Percentiles rank a stretch among this genome's conserved stretches.
phyloP scores from a whole-genome alignment of 352 stramenopile species.

The Pythium dissotocum region DNA sequence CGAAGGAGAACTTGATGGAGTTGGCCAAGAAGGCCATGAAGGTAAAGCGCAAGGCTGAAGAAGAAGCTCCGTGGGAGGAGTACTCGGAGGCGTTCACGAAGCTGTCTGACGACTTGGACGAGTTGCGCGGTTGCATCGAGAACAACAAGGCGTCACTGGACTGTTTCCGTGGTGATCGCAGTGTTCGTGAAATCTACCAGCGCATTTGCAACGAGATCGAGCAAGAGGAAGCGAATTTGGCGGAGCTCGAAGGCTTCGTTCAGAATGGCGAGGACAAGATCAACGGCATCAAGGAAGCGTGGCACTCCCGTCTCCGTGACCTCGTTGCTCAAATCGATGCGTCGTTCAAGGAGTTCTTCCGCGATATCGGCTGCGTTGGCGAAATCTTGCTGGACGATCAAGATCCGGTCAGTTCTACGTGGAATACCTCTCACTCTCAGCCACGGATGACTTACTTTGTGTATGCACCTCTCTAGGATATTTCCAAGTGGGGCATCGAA shows the following conservation, averaged over 20 bases:
- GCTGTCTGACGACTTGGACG: constrained; percentile 76
- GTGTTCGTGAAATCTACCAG: constrained; percentile 74
- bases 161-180: constrained; percentile 79
- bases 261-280: constrained; percentile 66
- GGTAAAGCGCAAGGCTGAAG: constrained; percentile 64
- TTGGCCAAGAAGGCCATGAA: constrained; percentile 67
- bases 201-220: constrained; percentile 65
- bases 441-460: constrained; percentile 2
- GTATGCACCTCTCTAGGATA: constrained; percentile 43
- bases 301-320: constrained; percentile 64
- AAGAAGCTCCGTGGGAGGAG: constrained; percentile 62
- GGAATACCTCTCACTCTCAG: neutral
- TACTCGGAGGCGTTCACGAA: constrained; percentile 62
- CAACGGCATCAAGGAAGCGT: constrained; percentile 75
- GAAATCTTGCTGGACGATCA: constrained; percentile 81
- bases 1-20: constrained; percentile 68
- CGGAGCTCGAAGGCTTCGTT: constrained; percentile 63
- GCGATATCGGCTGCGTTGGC: constrained; percentile 84
- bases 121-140: constrained; percentile 75
- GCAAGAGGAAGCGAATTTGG: constrained; percentile 56
- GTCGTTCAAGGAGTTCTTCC: constrained; percentile 85
- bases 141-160: constrained; percentile 84
- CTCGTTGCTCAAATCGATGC: constrained; percentile 80
- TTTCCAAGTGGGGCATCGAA: constrained; percentile 88
- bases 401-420: constrained; percentile 43